Evolutionary conservation across 2,329 filamentous ascomycete species (phyloP).

Genomic region (Teratosphaeria pseudoeucalypti): DNA sequence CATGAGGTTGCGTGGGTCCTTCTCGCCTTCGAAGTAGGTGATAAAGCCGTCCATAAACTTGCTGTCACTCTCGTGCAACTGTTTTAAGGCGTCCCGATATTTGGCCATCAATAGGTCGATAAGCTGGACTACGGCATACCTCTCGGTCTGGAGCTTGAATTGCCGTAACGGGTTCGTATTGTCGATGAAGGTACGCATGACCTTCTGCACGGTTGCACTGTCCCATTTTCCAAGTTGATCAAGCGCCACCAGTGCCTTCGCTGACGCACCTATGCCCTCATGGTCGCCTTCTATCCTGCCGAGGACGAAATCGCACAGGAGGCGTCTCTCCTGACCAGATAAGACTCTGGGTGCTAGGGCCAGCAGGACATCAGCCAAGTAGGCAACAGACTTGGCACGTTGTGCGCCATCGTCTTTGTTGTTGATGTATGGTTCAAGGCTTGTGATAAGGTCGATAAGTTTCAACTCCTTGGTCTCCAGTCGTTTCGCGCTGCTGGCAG

Average conservation of each 20-base stretch:
- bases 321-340: conserved; percentile 48
- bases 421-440: conserved; percentile 56
- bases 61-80: conserved; percentile 42
- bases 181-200: conserved; percentile 39
- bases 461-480: conserved; percentile 50
- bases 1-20: conserved; percentile 61
- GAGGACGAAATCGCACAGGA: conserved; percentile 54
- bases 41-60: conserved; percentile 52
- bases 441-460: conserved; percentile 52
- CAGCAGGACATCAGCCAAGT: conserved; percentile 41
- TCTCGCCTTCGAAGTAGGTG: conserved; percentile 56
- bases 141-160: conserved; percentile 49
- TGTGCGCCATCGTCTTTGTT: conserved; percentile 49
- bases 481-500: conserved; percentile 34
- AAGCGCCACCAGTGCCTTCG: conserved; percentile 48
- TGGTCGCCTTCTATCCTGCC: conserved; percentile 51
- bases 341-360: conserved; percentile 45
- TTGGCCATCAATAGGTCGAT: conserved; percentile 52
- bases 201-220: conserved; percentile 42
- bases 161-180: conserved; percentile 50
- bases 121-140: conserved; percentile 52
- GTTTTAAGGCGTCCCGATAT: conserved; percentile 47
- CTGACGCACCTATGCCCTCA: conserved; percentile 45
- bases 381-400: conserved; percentile 47
- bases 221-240: conserved; percentile 52